phyloP scores from a whole-genome alignment of 2,329 filamentous ascomycete species.

The Botrytis squamosa region DNA sequence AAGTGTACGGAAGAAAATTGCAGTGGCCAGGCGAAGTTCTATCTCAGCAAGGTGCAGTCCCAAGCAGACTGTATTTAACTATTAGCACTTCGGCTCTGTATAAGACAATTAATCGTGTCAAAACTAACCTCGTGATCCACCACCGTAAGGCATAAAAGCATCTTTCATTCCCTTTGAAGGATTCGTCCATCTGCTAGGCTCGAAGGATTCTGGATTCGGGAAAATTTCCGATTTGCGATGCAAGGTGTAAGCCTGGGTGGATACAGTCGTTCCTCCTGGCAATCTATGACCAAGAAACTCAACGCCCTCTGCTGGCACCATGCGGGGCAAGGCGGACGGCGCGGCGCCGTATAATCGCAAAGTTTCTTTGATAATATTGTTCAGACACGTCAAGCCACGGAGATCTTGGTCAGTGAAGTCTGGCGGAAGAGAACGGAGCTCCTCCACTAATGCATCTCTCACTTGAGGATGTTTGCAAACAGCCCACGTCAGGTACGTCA shows the following conservation, averaged over 20 bases:
- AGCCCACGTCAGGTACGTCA: not conserved
- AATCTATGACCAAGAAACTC: not conserved
- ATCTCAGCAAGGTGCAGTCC: not conserved
- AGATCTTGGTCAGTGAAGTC: not conserved
- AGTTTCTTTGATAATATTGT: not conserved
- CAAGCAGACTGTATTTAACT: not conserved
- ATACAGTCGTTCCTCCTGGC: not conserved
- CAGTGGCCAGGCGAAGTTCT: not conserved
- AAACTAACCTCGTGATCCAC: not conserved
- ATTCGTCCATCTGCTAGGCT: not conserved
- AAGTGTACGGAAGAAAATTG: not conserved
- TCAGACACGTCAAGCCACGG: not conserved
- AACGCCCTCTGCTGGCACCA: not conserved
- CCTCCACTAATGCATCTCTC: not conserved
- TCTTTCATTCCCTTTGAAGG: not conserved
- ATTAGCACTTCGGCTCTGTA: not conserved
- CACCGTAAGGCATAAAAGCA: not conserved
- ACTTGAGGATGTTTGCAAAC: not conserved
- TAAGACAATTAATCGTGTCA: not conserved
- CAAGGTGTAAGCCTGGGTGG: not conserved
- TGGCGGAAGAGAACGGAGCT: not conserved
- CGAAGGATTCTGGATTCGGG: not conserved
- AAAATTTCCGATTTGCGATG: not conserved
- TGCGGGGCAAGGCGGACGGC: not conserved
- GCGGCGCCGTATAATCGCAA: not conserved